Conservation (phyloP, 2,329 filamentous ascomycete species). For the Phyllosticta citriasiana region DNA sequence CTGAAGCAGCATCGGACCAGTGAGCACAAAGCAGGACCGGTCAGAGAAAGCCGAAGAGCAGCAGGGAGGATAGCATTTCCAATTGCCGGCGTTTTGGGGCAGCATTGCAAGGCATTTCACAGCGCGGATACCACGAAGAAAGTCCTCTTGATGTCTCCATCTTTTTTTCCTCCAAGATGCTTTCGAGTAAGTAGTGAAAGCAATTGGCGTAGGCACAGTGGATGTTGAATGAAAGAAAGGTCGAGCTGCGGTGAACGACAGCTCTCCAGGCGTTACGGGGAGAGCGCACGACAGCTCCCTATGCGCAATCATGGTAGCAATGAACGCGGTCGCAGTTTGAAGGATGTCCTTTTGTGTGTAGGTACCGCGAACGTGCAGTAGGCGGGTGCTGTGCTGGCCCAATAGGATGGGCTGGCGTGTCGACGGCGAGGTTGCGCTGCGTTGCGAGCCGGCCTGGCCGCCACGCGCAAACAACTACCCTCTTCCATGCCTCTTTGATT, state of each 20-base stretch:
- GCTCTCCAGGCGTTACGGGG: no score
- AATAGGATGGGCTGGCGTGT: conserved; percentile 1
- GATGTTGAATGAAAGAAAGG: neutral
- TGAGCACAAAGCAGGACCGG: neutral
- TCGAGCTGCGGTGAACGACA: no score
- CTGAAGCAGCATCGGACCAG: neutral
- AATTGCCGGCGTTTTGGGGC: conserved; percentile 5
- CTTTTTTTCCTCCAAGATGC: neutral
- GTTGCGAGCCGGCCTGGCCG: neutral
- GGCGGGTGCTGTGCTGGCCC: conserved; percentile 9
- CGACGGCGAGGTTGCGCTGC: neutral
- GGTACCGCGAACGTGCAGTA: neutral
- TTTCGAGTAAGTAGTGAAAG: neutral
- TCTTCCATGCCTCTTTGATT: neutral
- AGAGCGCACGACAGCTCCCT: no score
- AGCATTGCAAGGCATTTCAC: conserved; percentile 11
- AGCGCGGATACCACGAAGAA: conserved; percentile 8
- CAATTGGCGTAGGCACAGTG: neutral
- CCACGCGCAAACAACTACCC: neutral
- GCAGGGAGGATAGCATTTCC: conserved; percentile 7
- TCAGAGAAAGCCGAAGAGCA: neutral
- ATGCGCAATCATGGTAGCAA: no score
- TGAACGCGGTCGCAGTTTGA: no score
- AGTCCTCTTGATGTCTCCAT: neutral
- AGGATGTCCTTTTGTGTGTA: no score